A percentile compares a stretch with the other conserved stretches of the same genome.
phyloP scores from a whole-genome alignment of 805 yeast species.

The Saccharomycopsis microspora region DNA sequence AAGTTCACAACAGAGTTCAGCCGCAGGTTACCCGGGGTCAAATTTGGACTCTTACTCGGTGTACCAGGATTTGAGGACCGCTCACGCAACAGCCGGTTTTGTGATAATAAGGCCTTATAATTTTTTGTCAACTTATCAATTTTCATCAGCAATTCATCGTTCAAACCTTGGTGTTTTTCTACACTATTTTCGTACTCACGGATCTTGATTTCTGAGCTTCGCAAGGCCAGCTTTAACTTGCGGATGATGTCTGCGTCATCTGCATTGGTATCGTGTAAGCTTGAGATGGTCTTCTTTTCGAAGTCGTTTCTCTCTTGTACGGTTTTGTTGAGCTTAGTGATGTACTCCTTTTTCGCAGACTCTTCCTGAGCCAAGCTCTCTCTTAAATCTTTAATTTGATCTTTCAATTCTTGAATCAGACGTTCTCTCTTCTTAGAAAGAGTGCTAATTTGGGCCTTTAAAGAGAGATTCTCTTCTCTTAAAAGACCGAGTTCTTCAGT shows the following conservation, averaged over 20 bases:
- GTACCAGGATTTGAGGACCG: slow-evolving; percentile 8
- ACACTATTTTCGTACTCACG: slow-evolving; percentile 47
- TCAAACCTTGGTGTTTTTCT: slow-evolving; percentile 41
- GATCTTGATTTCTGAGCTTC: slow-evolving; percentile 35
- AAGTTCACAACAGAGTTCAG: slow-evolving; percentile 26
- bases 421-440: slow-evolving; percentile 44
- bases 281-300: slow-evolving; percentile 1
- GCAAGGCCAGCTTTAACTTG: slow-evolving; percentile 44
- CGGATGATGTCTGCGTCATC: slow-evolving; percentile 18
- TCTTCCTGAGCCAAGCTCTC: slow-evolving; percentile 16
- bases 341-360: slow-evolving; percentile 19
- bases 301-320: slow-evolving; percentile 1
- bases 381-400: slow-evolving; percentile 29
- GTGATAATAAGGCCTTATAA: slow-evolving; percentile 52
- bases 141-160: slow-evolving; percentile 59
- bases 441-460: slow-evolving; percentile 42
- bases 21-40: slow-evolving; percentile 26
- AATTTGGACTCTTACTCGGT: slow-evolving; percentile 9
- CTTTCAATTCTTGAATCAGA: slow-evolving; percentile 52
- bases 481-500: slow-evolving; percentile 38
- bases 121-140: slow-evolving; percentile 60
- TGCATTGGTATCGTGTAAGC: not conserved
- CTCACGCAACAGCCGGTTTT: slow-evolving; percentile 37
- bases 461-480: slow-evolving; percentile 48
- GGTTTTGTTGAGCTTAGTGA: slow-evolving; percentile 3